phyloP scores from a whole-genome alignment of 768 basidiomycete genomes.

The Termitomyces sp. region DNA sequence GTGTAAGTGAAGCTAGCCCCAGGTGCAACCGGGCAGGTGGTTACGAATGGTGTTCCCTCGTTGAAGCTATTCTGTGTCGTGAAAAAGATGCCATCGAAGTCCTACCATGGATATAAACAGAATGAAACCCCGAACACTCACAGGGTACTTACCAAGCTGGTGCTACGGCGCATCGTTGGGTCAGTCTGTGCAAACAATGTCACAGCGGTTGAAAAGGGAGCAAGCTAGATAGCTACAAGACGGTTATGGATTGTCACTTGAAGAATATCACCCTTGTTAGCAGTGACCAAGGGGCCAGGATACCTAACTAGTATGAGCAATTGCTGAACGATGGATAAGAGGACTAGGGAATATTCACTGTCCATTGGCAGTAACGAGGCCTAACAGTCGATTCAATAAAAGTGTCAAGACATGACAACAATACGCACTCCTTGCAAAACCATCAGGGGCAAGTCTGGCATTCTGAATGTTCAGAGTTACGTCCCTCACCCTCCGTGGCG shows the following conservation, averaged over 20 bases:
- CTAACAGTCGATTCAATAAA: not conserved
- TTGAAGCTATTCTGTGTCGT: constrained; percentile 19
- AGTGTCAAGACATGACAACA: not conserved
- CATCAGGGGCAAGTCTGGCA: constrained; percentile 17
- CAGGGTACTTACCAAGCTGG: constrained; percentile 8
- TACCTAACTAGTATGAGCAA: not conserved
- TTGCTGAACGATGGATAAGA: not conserved
- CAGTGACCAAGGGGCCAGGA: constrained; percentile 13
- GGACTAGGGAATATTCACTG: not conserved
- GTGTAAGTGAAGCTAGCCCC: constrained; percentile 24
- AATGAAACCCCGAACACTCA: not conserved
- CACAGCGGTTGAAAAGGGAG: not conserved
- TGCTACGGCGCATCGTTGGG: constrained; percentile 20
- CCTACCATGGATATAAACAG: not conserved
- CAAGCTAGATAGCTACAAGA: not conserved
- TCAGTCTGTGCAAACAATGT: constrained; percentile 11
- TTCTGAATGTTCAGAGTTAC: constrained; percentile 19
- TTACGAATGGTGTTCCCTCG: constrained; percentile 21
- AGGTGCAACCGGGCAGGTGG: constrained; percentile 28
- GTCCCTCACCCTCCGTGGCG: not conserved
- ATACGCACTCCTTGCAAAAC: constrained; percentile 18
- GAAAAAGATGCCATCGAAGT: constrained; percentile 23
- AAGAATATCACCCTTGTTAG: constrained; percentile 15
- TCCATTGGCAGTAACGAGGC: constrained; percentile 9
- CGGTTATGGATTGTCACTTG: constrained; percentile 13